Percentiles rank a stretch among this genome's conserved stretches.
phyloP scores from a whole-genome alignment of 768 basidiomycete genomes.

The Auricularia sp. region DNA sequence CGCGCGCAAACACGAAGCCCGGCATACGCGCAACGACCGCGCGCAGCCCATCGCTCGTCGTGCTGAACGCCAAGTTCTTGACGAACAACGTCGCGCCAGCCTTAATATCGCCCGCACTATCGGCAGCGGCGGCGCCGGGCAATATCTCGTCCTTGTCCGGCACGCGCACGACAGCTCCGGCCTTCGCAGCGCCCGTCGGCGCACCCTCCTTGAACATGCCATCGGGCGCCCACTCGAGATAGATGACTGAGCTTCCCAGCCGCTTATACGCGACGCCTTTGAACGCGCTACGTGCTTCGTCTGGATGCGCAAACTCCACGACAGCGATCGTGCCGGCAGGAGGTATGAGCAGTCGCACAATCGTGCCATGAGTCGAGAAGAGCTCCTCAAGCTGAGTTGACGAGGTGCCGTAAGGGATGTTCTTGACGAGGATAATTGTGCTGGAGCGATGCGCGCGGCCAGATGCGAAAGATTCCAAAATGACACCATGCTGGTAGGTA shows the following conservation, averaged over 20 bases:
- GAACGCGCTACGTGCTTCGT: conserved; percentile 68
- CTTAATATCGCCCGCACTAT: conserved; percentile 28
- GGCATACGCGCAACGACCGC: conserved; percentile 65
- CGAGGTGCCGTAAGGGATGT: conserved; percentile 87
- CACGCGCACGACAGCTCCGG: conserved; percentile 35
- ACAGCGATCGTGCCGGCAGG: conserved; percentile 90
- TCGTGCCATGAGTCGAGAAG: conserved; percentile 64
- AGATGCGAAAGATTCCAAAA: conserved; percentile 20
- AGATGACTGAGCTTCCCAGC: conserved; percentile 80
- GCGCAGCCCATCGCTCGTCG: conserved; percentile 61
- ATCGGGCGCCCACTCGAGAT: conserved; percentile 84
- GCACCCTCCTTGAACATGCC: conserved; percentile 62
- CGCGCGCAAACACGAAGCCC: conserved; percentile 74
- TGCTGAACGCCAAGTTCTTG: conserved; percentile 94
- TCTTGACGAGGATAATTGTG: conserved; percentile 86
- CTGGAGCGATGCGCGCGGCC: conserved; percentile 41
- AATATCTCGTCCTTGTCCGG: conserved; percentile 17
- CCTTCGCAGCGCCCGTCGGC: conserved; percentile 13
- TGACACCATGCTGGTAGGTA: conserved; percentile 19
- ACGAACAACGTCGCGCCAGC: conserved; percentile 80
- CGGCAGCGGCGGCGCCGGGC: conserved; percentile 10
- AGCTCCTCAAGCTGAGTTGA: conserved; percentile 64
- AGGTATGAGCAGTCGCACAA: conserved; percentile 68
- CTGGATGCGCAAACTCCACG: conserved; percentile 68
- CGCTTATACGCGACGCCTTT: conserved; percentile 77